phyloP scores from a whole-genome alignment of 352 stramenopile species.

The Pythium grandisporangium region DNA sequence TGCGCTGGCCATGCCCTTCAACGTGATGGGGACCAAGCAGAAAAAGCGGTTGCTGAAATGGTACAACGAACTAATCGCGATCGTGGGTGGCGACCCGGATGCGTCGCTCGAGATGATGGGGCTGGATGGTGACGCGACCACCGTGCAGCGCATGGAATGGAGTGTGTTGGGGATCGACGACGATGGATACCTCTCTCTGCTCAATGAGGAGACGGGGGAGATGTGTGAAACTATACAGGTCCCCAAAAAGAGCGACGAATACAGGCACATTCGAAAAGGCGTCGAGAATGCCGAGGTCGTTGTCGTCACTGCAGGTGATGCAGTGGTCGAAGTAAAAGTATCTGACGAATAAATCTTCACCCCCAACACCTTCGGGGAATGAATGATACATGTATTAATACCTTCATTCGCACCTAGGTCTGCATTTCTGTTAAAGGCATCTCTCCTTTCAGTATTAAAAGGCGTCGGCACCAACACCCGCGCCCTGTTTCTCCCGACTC shows the following conservation, averaged over 20 bases:
- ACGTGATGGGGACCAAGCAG: conserved; percentile 69
- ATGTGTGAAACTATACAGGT: conserved; percentile 63
- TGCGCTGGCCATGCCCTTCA: conserved; percentile 76
- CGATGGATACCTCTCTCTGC: conserved; percentile 64
- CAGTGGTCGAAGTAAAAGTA: conserved; percentile 37
- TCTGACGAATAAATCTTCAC: conserved; percentile 15
- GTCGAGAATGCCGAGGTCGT: conserved; percentile 47
- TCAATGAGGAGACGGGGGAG: conserved; percentile 57
- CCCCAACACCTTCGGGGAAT: too few relatives aligned
- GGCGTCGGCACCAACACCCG: too few relatives aligned
- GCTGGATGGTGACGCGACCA: conserved; percentile 2
- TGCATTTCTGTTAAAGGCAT: too few relatives aligned
- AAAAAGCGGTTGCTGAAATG: conserved; percentile 80
- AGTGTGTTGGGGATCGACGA: conserved; percentile 65
- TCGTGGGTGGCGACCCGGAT: conserved; percentile 39
- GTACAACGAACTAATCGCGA: conserved; percentile 74
- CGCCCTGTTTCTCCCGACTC: conserved; percentile 56
- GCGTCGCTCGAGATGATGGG: conserved; percentile 13
- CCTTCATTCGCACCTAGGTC: too few relatives aligned
- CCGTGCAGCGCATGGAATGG: conserved; percentile 29
- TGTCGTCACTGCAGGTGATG: conserved; percentile 39
- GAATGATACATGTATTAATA: too few relatives aligned
- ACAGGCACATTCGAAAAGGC: conserved; percentile 59
- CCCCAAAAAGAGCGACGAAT: conserved; percentile 52
- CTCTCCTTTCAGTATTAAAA: too few relatives aligned